A percentile compares a stretch with the other conserved stretches of the same genome.
Evolutionary conservation across 176 grass and related monocot species (phyloP).

Genomic region (Phragmites australis): DNA sequence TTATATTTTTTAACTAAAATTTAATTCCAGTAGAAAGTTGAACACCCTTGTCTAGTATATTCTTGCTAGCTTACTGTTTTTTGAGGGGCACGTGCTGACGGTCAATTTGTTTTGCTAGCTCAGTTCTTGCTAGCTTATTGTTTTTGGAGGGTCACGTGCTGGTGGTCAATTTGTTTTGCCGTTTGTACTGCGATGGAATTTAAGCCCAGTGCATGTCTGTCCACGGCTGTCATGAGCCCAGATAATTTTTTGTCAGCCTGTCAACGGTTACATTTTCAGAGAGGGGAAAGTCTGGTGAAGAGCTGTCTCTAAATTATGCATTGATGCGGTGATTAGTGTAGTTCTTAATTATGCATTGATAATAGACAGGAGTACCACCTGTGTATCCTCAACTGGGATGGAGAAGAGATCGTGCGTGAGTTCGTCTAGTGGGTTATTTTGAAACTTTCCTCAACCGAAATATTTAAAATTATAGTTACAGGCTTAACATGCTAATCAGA

Average conservation of each 20-base stretch:
- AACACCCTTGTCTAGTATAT: no score
- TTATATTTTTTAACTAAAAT: no score
- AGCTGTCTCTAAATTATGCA: slow-evolving; percentile 1
- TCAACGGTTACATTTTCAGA: slow-evolving; percentile 18
- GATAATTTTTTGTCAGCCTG: background rate
- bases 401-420: background rate
- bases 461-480: no score
- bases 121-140: no score
- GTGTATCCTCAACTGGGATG: background rate
- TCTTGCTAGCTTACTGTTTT: no score
- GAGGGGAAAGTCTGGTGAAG: background rate
- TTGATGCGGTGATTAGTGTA: background rate
- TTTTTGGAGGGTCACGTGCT: slow-evolving; percentile 31
- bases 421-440: no score
- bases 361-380: background rate
- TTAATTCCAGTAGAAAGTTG: no score
- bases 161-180: slow-evolving; percentile 6
- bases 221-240: background rate
- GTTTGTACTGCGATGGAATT: background rate
- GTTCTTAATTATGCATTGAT: background rate
- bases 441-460: no score
- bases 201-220: slow-evolving; percentile 30
- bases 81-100: no score
- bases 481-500: background rate
- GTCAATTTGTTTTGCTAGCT: no score